A percentile compares a stretch with the other conserved stretches of the same genome.
Conservation (phyloP, 805 yeast species). For the Brettanomyces naardenensis region DNA sequence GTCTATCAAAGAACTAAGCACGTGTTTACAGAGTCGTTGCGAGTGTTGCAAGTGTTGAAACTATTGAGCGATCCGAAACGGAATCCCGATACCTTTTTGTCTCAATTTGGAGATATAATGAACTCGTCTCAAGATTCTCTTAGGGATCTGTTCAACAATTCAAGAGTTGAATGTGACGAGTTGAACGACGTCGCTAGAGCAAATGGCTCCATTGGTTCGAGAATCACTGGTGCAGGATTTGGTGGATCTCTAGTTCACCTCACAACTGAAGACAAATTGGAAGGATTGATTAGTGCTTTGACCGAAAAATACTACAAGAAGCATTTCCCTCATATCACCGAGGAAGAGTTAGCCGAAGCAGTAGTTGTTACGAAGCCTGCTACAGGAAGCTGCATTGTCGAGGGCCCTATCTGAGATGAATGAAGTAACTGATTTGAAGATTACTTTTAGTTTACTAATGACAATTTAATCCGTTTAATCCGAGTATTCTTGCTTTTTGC, state of each 20-base stretch:
- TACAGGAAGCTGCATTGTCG: background rate
- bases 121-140: background rate
- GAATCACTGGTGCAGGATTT: conserved; percentile 3
- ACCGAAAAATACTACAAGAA: conserved; percentile 2
- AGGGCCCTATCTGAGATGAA: too few species aligned
- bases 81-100: background rate
- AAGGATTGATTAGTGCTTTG: background rate
- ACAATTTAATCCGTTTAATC: too few species aligned
- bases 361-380: conserved; percentile 2
- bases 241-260: conserved; percentile 2
- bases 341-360: background rate
- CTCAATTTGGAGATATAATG: background rate
- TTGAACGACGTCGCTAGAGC: background rate
- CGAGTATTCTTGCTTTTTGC: too few species aligned
- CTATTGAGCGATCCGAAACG: background rate
- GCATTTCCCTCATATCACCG: background rate
- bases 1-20: conserved; percentile 2
- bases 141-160: background rate
- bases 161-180: background rate
- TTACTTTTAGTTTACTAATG: too few species aligned
- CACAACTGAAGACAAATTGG: conserved; percentile 2
- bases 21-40: background rate
- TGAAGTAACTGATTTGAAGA: too few species aligned
- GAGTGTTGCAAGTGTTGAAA: background rate
- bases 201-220: conserved; percentile 1